Base-by-base conservation (phyloP, 2,329 filamentous ascomycete species). In the Helicocarpus griseus region DNA sequence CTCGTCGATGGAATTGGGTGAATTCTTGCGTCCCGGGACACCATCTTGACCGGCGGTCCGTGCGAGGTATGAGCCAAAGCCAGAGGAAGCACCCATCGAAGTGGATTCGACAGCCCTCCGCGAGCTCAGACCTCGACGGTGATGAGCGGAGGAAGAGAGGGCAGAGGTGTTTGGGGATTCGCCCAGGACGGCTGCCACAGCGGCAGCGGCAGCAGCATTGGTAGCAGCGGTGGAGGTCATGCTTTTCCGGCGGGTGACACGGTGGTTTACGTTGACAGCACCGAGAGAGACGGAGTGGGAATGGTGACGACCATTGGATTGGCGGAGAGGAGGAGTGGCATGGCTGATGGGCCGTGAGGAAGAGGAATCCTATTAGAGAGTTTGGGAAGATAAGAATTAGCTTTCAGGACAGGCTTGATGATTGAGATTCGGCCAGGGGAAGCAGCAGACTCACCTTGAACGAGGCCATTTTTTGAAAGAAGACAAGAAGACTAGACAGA, bases 211-310 rank as follows among this genome's bases (percentile, higher is more conserved):
- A 17, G 86, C 84, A 43, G 86, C 81, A 69, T 86, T 90, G 67
- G 80, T 78, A 45, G 77, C 79, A 44, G 84, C 80, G 57, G 82
- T 85, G 55, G 87, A 89, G 65, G 81, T 83, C 66, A 95, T 89
- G 72, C 90, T 96, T 80, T 97, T 97, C 62, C 93, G 83, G 63
- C 91, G 87, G 61, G 87, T 89, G 60, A 97, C 82, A 61, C 93
- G 87, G 70, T 95, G 87, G 68, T 82, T 84, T 61, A 83, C 74
- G 73, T 90, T 91, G 64, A 90, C 80, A 53, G 86, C 82, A 60
- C 82, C 82, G 54, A 86, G 79, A 51, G 90, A 85, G 60, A 89
- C 77, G 53, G 88, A 91, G 69, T 93, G 86, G 47, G 87, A 87
- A 73, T 89, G 87, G 61, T 82, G 83, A 64, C 89, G 85, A 56